Percentiles rank a stretch among this genome's conserved stretches.
These are phyloP conservation scores for Colletotrichum lupini DNA, from an alignment of 2,329 filamentous ascomycete species.

Conservation along the genomic window DNA sequence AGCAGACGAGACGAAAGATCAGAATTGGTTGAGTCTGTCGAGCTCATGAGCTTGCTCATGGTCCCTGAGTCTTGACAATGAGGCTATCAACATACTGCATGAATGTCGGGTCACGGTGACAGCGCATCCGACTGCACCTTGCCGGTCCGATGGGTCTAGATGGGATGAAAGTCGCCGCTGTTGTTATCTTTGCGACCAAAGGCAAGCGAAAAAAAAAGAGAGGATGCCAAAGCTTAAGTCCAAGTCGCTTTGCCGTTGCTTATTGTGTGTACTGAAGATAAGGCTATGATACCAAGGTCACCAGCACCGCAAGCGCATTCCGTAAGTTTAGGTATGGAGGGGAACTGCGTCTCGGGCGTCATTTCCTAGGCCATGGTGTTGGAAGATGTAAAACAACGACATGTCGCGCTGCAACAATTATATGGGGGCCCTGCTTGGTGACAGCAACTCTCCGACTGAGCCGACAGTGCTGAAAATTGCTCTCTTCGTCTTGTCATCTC, in stretches of 20 bases:
- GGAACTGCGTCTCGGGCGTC: background rate
- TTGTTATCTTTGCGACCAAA: background rate
- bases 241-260: background rate
- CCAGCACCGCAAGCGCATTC: conserved; percentile 4
- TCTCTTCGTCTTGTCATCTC: background rate
- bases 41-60: background rate
- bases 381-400: background rate
- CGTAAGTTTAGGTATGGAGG: background rate
- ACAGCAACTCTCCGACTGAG: conserved; percentile 15
- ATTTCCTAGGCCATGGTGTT: conserved; percentile 1
- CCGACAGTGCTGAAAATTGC: background rate
- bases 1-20: background rate
- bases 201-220: background rate
- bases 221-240: background rate
- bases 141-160: background rate
- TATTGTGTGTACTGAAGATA: background rate
- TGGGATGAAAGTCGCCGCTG: conserved; percentile 16
- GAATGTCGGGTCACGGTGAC: background rate
- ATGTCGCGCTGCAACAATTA: background rate
- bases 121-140: background rate
- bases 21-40: background rate
- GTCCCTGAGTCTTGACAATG: background rate
- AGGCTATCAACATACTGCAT: background rate
- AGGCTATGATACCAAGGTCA: background rate
- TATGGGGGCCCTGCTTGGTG: conserved; percentile 11